Conservation (phyloP, 2,329 filamentous ascomycete genomes). For the Leptodontidium sp. region DNA sequence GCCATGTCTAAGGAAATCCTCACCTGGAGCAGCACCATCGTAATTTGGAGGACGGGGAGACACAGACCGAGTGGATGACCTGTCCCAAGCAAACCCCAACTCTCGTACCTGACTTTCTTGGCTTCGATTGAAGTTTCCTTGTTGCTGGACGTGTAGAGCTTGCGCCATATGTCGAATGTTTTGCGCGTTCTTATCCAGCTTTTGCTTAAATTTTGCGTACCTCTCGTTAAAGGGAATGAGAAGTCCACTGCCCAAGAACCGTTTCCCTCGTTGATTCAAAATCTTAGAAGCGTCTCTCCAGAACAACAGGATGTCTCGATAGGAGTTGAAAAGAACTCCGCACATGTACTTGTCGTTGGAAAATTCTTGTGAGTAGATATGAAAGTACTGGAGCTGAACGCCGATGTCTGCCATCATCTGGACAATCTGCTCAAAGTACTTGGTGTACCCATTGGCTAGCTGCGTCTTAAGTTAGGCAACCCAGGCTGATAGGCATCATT, state of each 20-base stretch:
- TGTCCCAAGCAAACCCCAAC: constrained; percentile 4
- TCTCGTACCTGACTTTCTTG: constrained; percentile 17
- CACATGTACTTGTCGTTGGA: constrained; percentile 25
- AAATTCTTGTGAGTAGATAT: constrained; percentile 26
- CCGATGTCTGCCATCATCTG: constrained; percentile 28
- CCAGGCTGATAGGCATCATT: not conserved
- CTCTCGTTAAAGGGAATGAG: constrained; percentile 22
- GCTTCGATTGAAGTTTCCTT: constrained; percentile 19
- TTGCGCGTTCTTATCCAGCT: constrained; percentile 27
- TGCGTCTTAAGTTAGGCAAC: not conserved
- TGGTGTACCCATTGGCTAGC: constrained; percentile 25
- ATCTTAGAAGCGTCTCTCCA: constrained; percentile 29
- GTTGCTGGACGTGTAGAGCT: constrained; percentile 20
- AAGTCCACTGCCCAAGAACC: constrained; percentile 21
- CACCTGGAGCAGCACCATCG: constrained; percentile 9
- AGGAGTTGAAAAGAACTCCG: constrained; percentile 25
- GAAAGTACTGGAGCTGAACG: constrained; percentile 25
- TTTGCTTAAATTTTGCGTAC: constrained; percentile 25
- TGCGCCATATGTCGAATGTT: constrained; percentile 24
- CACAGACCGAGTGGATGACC: not conserved
- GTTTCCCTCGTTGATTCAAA: constrained; percentile 24
- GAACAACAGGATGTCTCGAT: constrained; percentile 29
- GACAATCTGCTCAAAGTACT: constrained; percentile 28
- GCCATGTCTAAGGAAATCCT: not conserved
- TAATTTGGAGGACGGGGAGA: constrained; percentile 19